Evolutionary conservation across 78 protist genomes (phyloP), one percentile per base, ranked within the genome.

Genomic region (Dictyostelium capitatum): DNA sequence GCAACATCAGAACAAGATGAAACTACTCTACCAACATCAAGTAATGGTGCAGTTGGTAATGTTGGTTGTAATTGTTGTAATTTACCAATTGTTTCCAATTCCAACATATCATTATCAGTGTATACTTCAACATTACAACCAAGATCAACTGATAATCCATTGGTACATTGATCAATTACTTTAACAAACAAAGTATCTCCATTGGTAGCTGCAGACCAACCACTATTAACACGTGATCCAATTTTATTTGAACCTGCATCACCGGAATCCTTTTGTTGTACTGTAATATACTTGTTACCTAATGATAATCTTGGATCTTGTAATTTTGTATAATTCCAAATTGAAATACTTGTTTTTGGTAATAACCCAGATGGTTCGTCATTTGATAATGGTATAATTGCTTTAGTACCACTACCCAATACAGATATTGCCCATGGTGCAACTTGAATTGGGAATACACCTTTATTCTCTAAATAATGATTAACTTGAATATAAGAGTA

Each of bases 381-480:
- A 62, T 62, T 62, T 0, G 70, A 62, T 23, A 62, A 23, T 23
- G 70, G 70, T 11, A 62, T 62, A 11, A 62, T 62, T 25, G 70
- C 70, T 11, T 62, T 57, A 0, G 89, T 64, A 10, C 47, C 54
- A 17, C 17, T 37, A 1, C 67, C 53, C 78, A 81, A 20, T 2
- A 64, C 89, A 4, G 89, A 37, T 6, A 81, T 46, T 37, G 89
- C 89, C 89, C 89, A 81, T 28, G 89, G 89, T 28, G 89, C 89
- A 41, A 65, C 4, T 25, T 59, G 70, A 14, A 57, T 25, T 48
- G 89, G 79, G 78, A 78, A 81, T 1, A 28, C 41, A 20, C 67
- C 46, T 23, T 50, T 41, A 41, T 81, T 81, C 53, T 41, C 47
- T 3, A 81, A 4, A 14, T 28, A 28, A 64, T 81, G 89, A 11